A percentile compares a stretch with the other conserved stretches of the same genome.
Evolutionary conservation across 495 filamentous ascomycete genomes (phyloP).

Genomic region (Ramalina intermedia): DNA sequence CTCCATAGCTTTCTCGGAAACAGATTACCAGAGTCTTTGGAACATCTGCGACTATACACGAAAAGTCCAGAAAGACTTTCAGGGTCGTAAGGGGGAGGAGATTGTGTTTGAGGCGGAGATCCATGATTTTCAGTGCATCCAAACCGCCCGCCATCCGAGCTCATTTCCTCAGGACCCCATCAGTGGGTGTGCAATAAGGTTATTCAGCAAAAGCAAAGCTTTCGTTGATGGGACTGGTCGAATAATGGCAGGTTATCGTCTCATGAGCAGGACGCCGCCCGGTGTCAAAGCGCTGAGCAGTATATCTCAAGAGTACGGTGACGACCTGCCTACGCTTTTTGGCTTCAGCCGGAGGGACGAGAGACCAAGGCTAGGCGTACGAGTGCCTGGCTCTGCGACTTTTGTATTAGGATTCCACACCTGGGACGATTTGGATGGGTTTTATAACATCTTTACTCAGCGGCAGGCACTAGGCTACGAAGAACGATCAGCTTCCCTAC

Average conservation of each 20-base stretch:
- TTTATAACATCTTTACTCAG: slow-evolving; percentile 45
- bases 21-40: slow-evolving; percentile 62
- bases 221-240: slow-evolving; percentile 51
- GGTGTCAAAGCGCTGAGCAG: slow-evolving; percentile 61
- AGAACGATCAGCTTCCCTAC: neutral
- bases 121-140: slow-evolving; percentile 60
- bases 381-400: slow-evolving; percentile 28
- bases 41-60: slow-evolving; percentile 68
- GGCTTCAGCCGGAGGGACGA: slow-evolving; percentile 53
- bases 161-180: slow-evolving; percentile 62
- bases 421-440: slow-evolving; percentile 43
- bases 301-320: slow-evolving; percentile 47
- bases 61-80: slow-evolving; percentile 55
- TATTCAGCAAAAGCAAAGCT: slow-evolving; percentile 55
- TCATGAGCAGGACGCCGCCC: slow-evolving; percentile 60
- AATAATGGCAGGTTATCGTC: slow-evolving; percentile 60
- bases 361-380: slow-evolving; percentile 25
- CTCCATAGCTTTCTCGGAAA: slow-evolving; percentile 51
- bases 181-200: slow-evolving; percentile 46
- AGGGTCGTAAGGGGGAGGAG: slow-evolving; percentile 47
- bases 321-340: slow-evolving; percentile 52
- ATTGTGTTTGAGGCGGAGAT: slow-evolving; percentile 49
- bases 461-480: slow-evolving; percentile 2
- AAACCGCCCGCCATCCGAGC: slow-evolving; percentile 44
- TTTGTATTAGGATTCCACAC: slow-evolving; percentile 65